Evolutionary conservation across 2,329 filamentous ascomycete species (phyloP).

Genomic region (Macroventuria anomochaeta): DNA sequence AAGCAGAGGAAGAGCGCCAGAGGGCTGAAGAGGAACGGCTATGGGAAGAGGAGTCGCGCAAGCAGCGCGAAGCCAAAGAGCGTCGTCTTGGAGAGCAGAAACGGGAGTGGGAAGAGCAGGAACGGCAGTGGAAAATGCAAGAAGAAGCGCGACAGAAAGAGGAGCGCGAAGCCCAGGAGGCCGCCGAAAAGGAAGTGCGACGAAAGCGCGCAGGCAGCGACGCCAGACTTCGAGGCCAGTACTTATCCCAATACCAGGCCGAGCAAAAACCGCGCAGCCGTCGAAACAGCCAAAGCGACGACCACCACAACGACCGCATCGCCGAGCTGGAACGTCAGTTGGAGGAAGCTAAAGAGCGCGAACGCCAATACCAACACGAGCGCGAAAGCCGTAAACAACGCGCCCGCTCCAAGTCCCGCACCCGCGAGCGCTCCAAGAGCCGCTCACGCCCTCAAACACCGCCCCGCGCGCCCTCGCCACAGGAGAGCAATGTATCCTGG

Average conservation of each 20-base stretch:
- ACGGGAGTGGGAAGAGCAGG: slow-evolving; percentile 78
- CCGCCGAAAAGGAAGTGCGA: slow-evolving; percentile 70
- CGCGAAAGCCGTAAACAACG: slow-evolving; percentile 59
- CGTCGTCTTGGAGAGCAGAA: slow-evolving; percentile 70
- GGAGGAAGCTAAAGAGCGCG: slow-evolving; percentile 70
- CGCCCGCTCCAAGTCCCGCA: slow-evolving; percentile 46
- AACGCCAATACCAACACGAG: slow-evolving; percentile 68
- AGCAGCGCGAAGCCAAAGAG: slow-evolving; percentile 64
- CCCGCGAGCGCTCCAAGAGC: slow-evolving; percentile 45
- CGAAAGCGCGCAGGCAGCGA: slow-evolving; percentile 68
- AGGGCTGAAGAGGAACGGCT: slow-evolving; percentile 68
- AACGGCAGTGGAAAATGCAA: slow-evolving; percentile 76
- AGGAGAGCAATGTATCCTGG: slow-evolving; percentile 67
- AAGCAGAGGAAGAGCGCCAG: slow-evolving; percentile 68
- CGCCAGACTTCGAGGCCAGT: slow-evolving; percentile 77
- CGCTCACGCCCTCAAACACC: slow-evolving; percentile 43
- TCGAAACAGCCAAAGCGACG: slow-evolving; percentile 49
- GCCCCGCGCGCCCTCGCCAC: slow-evolving; percentile 50
- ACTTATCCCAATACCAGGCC: slow-evolving; percentile 83
- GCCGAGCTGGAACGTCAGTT: slow-evolving; percentile 79
- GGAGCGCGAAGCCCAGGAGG: slow-evolving; percentile 74
- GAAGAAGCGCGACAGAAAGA: slow-evolving; percentile 75
- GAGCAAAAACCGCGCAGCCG: slow-evolving; percentile 60
- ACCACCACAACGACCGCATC: slow-evolving; percentile 67
- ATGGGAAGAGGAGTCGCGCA: slow-evolving; percentile 70